Evolutionary conservation across 441 rosid species (phyloP), one percentile per base, ranked within the genome.

Genomic region (Omphalea diandra): DNA sequence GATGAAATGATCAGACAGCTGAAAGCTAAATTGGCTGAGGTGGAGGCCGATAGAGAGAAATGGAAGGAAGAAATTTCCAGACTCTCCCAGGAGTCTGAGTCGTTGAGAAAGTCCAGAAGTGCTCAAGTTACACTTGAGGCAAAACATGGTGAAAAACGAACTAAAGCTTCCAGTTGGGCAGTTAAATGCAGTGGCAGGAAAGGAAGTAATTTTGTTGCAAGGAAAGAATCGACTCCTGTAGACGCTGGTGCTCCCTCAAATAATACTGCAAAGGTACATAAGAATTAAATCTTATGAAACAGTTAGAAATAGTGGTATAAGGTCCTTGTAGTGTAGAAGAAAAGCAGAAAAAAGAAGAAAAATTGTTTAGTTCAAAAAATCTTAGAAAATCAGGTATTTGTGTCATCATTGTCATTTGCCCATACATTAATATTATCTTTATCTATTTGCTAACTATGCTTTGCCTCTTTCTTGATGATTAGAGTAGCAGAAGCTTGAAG

Each of bases 401-500:
- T 26, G 26, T 53, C 10, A 20, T 38, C 9, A 1, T 4, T 53
- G 8, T 53, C 50, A 67, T 17, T 53, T 53, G 18, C 54, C 35
- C 35, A 24, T 22, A 5, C 52, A 18, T 44, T 22, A 8, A 69
- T 20, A 44, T 41, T 17, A 44, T 24, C 22, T 38, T 20, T 40
- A 8, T 24, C 18, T 10, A 9, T 41, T 11, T 36, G 47, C 60
- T 69, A 17, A 63, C 27, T 46, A 4, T 32, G 18, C 31, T 46
- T 70, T 54, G 10, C 32, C 62, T 32, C 20, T 57, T 65, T 63
- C 15, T 77, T 71, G 54, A 60, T 72, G 32, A 62, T 65, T 72
- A 94, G 96, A 87, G 71, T 59, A 80, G 79, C 76, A 69, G 83
- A 73, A 67, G 73, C 67, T 84, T 71, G 3, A 91, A 94, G 87